Percentiles rank a stretch among this genome's conserved stretches.
phyloP scores from a whole-genome alignment of 345 rosid species.

The Hevea brasiliensis region DNA sequence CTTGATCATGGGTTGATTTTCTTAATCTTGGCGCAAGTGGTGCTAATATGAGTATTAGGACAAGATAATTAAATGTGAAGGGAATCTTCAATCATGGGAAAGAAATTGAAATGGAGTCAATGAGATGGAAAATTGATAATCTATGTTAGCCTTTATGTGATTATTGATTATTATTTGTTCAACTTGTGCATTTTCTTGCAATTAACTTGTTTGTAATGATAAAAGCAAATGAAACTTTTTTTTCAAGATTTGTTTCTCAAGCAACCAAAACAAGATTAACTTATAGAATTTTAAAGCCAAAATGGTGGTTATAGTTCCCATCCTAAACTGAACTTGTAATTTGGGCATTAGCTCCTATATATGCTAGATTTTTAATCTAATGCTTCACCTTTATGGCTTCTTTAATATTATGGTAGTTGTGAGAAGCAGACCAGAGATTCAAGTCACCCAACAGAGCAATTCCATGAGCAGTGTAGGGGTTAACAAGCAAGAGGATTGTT shows the following conservation, averaged over 20 bases:
- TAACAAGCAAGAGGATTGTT: conserved; percentile 30
- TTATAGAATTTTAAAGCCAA: no score
- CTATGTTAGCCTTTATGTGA: no score
- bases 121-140: no score
- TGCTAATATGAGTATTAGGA: not conserved
- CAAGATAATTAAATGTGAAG: not conserved
- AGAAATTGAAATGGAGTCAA: not conserved
- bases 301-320: not conserved
- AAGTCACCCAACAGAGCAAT: conserved; percentile 19
- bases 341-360: no score
- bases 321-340: not conserved
- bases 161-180: no score
- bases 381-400: not conserved
- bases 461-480: conserved; percentile 13
- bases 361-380: not conserved
- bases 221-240: no score
- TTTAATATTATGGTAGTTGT: conserved; percentile 17
- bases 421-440: conserved; percentile 17
- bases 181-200: not conserved
- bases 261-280: no score
- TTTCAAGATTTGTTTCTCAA: no score
- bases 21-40: not conserved
- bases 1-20: not conserved
- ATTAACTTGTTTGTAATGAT: not conserved
- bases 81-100: not conserved